Percentiles rank a stretch among this genome's conserved stretches.
Evolutionary conservation across 1,139 yeast genomes (phyloP).

Genomic region (Suhomyces atakaporum): DNA sequence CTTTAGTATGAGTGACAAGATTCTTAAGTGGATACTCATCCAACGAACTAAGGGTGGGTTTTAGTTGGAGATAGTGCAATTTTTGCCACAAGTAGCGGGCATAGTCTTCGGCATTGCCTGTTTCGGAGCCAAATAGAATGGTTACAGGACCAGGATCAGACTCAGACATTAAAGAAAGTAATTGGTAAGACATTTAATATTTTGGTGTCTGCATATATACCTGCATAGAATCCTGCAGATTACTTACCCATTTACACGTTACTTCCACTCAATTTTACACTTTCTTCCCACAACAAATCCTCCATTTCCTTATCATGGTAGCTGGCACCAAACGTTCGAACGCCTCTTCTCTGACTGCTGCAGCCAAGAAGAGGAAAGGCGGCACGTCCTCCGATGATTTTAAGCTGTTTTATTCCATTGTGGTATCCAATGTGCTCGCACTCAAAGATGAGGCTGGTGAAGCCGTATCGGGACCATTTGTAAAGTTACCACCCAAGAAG

Average conservation of each 20-base stretch:
- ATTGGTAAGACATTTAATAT: too few species aligned
- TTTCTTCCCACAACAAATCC: not conserved
- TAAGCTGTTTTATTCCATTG: slow-evolving; percentile 29
- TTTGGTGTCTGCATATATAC: slow-evolving; percentile 5
- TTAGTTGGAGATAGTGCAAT: slow-evolving; percentile 57
- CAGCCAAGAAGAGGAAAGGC: slow-evolving; percentile 19
- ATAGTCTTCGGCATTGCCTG: slow-evolving; percentile 88
- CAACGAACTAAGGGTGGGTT: slow-evolving; percentile 53
- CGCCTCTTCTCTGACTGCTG: slow-evolving; percentile 8
- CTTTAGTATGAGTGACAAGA: slow-evolving; percentile 48
- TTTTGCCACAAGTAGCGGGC: slow-evolving; percentile 65
- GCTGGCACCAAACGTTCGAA: slow-evolving; percentile 15
- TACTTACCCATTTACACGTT: not conserved
- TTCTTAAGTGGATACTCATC: slow-evolving; percentile 63
- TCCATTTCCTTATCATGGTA: slow-evolving; percentile 9
- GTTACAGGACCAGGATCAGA: slow-evolving; percentile 32
- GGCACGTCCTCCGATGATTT: slow-evolving; percentile 24
- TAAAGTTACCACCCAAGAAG: slow-evolving; percentile 71
- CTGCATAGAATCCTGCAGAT: not conserved
- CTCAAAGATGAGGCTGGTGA: slow-evolving; percentile 36
- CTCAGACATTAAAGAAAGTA: too few species aligned
- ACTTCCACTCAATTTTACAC: not conserved
- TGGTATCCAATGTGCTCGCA: slow-evolving; percentile 27
- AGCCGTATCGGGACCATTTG: slow-evolving; percentile 53
- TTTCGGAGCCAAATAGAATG: slow-evolving; percentile 86